Percentiles rank a stretch among this genome's conserved stretches.
These are phyloP conservation scores for Zoysia matrella DNA, from an alignment of 202 grass and related monocot genomes.

Conservation along the genomic window DNA sequence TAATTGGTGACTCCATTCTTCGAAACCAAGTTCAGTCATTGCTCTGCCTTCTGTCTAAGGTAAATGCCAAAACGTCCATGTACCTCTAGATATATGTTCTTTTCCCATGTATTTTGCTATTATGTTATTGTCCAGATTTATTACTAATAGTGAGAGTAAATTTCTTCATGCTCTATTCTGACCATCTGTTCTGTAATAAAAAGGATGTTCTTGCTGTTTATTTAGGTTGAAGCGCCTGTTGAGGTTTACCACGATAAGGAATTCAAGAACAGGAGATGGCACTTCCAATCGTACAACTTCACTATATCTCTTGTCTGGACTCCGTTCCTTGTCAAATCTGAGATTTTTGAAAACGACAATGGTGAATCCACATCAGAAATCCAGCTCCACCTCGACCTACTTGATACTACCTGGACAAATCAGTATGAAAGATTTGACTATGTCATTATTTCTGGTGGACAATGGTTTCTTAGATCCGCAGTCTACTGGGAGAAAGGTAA, in stretches of 20 bases:
- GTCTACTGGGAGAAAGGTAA: slow-evolving; percentile 70
- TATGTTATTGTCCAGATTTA: not conserved
- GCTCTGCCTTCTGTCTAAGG: slow-evolving; percentile 92
- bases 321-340: slow-evolving; percentile 76
- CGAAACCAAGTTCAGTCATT: slow-evolving; percentile 94
- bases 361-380: slow-evolving; percentile 70
- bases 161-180: slow-evolving; percentile 13
- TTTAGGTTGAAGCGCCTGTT: slow-evolving; percentile 77
- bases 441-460: slow-evolving; percentile 78
- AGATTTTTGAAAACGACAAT: slow-evolving; percentile 83
- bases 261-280: slow-evolving; percentile 80
- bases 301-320: slow-evolving; percentile 74
- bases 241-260: slow-evolving; percentile 77
- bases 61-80: slow-evolving; percentile 36
- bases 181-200: not conserved
- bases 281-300: slow-evolving; percentile 81
- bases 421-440: slow-evolving; percentile 76
- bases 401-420: slow-evolving; percentile 71
- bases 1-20: slow-evolving; percentile 96
- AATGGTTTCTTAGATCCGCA: slow-evolving; percentile 84
- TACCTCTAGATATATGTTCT: not conserved
- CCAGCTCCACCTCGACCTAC: slow-evolving; percentile 74
- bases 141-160: slow-evolving; percentile 1
- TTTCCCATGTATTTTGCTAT: not conserved
- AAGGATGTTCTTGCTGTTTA: slow-evolving; percentile 15